phyloP scores from a whole-genome alignment of 352 stramenopile genomes.

The Lagenidium sp. region DNA sequence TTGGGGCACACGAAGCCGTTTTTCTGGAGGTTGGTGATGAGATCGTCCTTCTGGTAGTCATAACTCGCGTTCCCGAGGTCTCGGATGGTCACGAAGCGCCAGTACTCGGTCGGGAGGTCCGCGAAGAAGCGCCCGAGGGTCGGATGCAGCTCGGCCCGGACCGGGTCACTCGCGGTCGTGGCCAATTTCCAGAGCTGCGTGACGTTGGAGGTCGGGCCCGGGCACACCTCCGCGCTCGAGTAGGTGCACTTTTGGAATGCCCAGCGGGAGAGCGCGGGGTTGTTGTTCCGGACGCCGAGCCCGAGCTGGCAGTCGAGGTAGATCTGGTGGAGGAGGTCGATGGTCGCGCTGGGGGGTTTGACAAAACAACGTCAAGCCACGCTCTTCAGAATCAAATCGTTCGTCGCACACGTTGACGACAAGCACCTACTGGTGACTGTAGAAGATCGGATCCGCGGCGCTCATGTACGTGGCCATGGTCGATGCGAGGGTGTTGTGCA shows the following conservation, averaged over 20 bases:
- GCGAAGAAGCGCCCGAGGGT: slow-evolving; percentile 35
- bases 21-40: slow-evolving; percentile 27
- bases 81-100: slow-evolving; percentile 34
- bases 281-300: slow-evolving; percentile 26
- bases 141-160: slow-evolving; percentile 27
- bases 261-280: slow-evolving; percentile 43
- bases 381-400: not conserved
- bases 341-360: slow-evolving; percentile 20
- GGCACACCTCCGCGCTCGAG: slow-evolving; percentile 14
- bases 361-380: not conserved
- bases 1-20: slow-evolving; percentile 27
- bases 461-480: slow-evolving; percentile 38
- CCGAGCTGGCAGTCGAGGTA: slow-evolving; percentile 63
- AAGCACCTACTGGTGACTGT: slow-evolving; percentile 64
- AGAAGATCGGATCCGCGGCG: slow-evolving; percentile 64
- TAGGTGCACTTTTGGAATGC: slow-evolving; percentile 32
- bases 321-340: slow-evolving; percentile 54
- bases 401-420: no score
- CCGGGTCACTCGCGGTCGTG: slow-evolving; percentile 7
- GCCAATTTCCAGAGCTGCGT: slow-evolving; percentile 39
- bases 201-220: slow-evolving; percentile 27
- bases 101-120: slow-evolving; percentile 47
- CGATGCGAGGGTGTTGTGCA: slow-evolving; percentile 32
- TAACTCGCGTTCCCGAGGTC: slow-evolving; percentile 52
- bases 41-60: slow-evolving; percentile 42